phyloP scores from a whole-genome alignment of 108 stramenopile genomes.

The Conticribra weissflogii region DNA sequence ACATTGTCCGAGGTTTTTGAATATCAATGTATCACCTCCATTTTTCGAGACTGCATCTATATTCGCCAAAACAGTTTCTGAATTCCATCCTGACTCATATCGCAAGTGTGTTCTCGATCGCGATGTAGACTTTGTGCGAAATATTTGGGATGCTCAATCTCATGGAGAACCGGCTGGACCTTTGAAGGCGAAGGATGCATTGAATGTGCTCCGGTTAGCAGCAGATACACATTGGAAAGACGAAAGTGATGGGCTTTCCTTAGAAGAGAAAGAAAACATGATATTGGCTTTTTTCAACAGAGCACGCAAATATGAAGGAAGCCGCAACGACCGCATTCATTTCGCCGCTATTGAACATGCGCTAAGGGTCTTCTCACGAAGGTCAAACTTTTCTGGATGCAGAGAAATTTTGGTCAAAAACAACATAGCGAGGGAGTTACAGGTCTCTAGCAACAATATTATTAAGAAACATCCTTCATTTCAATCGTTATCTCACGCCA shows the following conservation, averaged over 20 bases:
- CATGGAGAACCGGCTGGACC: too few relatives aligned
- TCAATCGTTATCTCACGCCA: neutral
- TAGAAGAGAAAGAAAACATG: conserved; percentile 4
- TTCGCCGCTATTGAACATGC: neutral
- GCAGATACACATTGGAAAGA: conserved; percentile 14
- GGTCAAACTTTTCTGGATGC: conserved; percentile 29
- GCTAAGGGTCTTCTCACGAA: neutral
- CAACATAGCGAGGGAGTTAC: conserved; percentile 9
- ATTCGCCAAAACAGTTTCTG: conserved; percentile 3
- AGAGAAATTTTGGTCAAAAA: conserved; percentile 13
- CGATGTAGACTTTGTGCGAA: conserved; percentile 1
- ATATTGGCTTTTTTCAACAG: neutral
- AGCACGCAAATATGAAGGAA: conserved; percentile 6
- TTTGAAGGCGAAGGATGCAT: too few relatives aligned
- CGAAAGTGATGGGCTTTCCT: conserved; percentile 1
- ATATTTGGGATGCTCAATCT: conserved; percentile 6
- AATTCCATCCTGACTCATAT: neutral
- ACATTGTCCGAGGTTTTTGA: conserved; percentile 19
- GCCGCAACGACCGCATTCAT: conserved; percentile 1
- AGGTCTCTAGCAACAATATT: conserved; percentile 1
- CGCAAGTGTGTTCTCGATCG: neutral
- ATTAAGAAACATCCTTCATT: too few relatives aligned
- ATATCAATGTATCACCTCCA: conserved; percentile 31
- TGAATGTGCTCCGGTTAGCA: neutral
- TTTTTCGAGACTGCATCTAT: conserved; percentile 19